These are phyloP conservation scores for Kingdonia uniflora DNA, from an alignment of 164 flowering plant genomes.

Conservation along the genomic window DNA sequence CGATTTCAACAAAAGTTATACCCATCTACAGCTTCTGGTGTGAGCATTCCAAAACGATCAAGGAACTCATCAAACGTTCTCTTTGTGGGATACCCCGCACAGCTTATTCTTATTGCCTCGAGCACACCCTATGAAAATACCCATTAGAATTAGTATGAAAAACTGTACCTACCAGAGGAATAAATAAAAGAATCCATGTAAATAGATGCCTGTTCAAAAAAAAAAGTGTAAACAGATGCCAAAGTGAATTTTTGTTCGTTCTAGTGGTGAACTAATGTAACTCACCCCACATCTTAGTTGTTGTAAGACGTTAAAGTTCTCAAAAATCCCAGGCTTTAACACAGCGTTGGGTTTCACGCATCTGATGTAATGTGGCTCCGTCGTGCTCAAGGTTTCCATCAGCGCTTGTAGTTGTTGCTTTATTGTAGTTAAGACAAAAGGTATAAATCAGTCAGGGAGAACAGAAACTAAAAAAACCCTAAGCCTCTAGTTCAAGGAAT, in stretches of 20 bases:
- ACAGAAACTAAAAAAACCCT: not conserved
- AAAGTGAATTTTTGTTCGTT: not conserved
- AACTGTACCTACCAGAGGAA: not conserved
- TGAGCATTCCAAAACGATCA: conserved; percentile 68
- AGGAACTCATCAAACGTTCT: conserved; percentile 75
- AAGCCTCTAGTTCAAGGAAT: not conserved
- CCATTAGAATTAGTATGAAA: conserved; percentile 1
- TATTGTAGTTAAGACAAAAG: conserved; percentile 5
- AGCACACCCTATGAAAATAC: conserved; percentile 50
- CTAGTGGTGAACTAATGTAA: conserved; percentile 7
- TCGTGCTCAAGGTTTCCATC: conserved; percentile 73
- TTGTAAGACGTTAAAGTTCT: conserved; percentile 59
- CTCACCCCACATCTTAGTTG: conserved; percentile 84
- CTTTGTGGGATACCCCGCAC: conserved; percentile 87
- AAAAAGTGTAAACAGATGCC: too few relatives aligned
- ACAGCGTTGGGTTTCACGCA: conserved; percentile 77
- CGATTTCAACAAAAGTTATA: conserved; percentile 7
- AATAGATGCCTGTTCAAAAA: too few relatives aligned
- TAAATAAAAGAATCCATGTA: not conserved
- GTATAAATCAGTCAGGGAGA: not conserved
- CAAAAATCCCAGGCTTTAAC: conserved; percentile 73
- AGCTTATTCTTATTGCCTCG: conserved; percentile 81
- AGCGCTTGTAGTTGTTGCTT: conserved; percentile 86
- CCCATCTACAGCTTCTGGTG: conserved; percentile 62
- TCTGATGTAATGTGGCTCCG: conserved; percentile 80